phyloP scores from a whole-genome alignment of 305 asterid species.

The Fraxinus dipetala region DNA sequence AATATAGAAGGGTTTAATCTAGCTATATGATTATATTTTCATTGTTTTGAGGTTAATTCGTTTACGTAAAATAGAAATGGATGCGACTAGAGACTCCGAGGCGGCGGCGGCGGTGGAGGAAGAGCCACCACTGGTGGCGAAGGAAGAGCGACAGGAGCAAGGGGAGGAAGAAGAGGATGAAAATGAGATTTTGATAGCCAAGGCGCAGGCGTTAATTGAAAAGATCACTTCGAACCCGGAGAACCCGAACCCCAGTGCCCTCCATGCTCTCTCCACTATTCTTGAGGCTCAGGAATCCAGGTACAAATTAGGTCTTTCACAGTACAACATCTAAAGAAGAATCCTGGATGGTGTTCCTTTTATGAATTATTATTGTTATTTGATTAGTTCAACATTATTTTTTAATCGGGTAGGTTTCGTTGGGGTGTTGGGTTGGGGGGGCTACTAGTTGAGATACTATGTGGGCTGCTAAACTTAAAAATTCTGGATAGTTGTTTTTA shows the following conservation, averaged over 20 bases:
- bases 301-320: conserved; percentile 31
- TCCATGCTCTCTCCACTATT: conserved; percentile 80
- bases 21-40: not conserved
- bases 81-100: conserved; percentile 35
- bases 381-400: not conserved
- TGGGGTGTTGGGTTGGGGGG: not conserved
- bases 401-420: not conserved
- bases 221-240: conserved; percentile 67
- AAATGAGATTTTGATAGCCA: conserved; percentile 51
- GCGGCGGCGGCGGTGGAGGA: conserved; percentile 12
- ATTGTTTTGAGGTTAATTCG: not conserved
- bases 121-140: conserved; percentile 26
- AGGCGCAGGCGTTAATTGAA: conserved; percentile 71
- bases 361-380: not conserved
- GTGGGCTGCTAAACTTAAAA: not conserved
- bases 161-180: conserved; percentile 53
- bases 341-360: not conserved
- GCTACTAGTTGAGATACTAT: not conserved
- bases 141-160: conserved; percentile 33
- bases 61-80: conserved; percentile 27
- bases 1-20: not conserved
- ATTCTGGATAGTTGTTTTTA: not conserved
- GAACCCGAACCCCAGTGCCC: conserved; percentile 72
- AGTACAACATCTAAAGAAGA: not conserved
- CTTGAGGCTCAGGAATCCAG: conserved; percentile 79